Evolutionary conservation across 2,329 filamentous ascomycete genomes (phyloP), one percentile per base, ranked within the genome.

Genomic region (Arachnomyces sp.): DNA sequence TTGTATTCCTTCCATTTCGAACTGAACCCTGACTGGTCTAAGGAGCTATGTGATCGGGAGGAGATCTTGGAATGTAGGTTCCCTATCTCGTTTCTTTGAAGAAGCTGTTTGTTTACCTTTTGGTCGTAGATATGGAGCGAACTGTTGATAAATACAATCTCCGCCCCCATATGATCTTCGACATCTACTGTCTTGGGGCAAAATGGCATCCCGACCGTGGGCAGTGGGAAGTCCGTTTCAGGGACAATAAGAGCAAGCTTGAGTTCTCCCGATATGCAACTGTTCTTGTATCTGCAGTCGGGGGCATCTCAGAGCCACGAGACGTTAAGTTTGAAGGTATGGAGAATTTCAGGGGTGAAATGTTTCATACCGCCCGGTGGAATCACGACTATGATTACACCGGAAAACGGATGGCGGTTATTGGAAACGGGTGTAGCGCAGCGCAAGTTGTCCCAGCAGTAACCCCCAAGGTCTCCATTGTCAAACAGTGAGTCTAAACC

Each of bases 351-450:
- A 39, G 48, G 28, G 57, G 57, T 4, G 14, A 42, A 12, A 54
- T 58, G 2, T 50, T 58, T 29, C 56, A 59, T 37, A 54, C 56
- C 1, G 53, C 56, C 4, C 48, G 50, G 17, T 59, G 56, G 56
- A 47, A 53, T 12, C 47, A 54, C 17, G 33, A 43, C 1, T 42
- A 49, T 18, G 47, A 52, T 34, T 53, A 54, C 25, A 44, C 20
- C 7, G 49, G 49, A 14, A 59, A 59, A 30, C 29, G 48, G 2
- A 46, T 59, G 13, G 57, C 51, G 4, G 45, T 59, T n/a, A 55
- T 59, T 38, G 57, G 56, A 3, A 58, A 55, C 34, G 57, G 57
- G 11, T 55, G 51, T 36, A 49, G 42, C 18, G 51, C 52, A 7
- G 52, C 51, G 3, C 51, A 55, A 38, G 44, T 55, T 11, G 44